These are phyloP conservation scores for Sequoiadendron giganteum DNA, from an alignment of 75 land plant species.

Conservation along the genomic window DNA sequence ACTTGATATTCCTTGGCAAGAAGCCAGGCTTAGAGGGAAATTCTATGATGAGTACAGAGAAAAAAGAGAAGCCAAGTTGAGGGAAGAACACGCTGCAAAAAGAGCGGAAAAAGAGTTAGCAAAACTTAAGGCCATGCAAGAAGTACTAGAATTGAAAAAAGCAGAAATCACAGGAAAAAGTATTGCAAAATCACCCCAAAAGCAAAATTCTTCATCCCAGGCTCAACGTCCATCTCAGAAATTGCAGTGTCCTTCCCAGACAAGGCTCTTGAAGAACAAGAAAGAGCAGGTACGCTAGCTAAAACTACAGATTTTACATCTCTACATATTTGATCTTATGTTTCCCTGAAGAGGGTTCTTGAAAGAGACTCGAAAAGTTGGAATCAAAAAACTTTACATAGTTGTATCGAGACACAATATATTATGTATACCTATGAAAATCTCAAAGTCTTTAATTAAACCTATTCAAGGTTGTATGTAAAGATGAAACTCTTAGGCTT, in stretches of 20 bases:
- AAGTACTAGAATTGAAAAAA: conserved; percentile 48
- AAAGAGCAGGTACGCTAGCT: conserved; percentile 6
- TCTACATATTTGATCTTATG: too few species aligned
- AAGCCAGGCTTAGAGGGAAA: conserved; percentile 36
- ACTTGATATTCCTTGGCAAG: neutral
- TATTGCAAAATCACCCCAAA: neutral
- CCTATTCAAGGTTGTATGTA: too few species aligned
- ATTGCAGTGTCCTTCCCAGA: neutral
- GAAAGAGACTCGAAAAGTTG: too few species aligned
- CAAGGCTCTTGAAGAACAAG: neutral
- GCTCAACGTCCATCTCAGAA: conserved; percentile 4
- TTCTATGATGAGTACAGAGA: conserved; percentile 49
- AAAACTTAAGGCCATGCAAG: conserved; percentile 40
- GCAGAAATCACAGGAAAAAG: conserved; percentile 35
- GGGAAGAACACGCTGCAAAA: conserved; percentile 43
- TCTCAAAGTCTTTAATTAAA: too few species aligned
- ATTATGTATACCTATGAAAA: too few species aligned
- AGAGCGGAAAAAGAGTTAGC: conserved; percentile 44
- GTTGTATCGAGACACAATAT: too few species aligned
- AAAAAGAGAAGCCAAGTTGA: conserved; percentile 62
- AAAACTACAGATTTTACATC: neutral
- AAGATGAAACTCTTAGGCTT: too few species aligned
- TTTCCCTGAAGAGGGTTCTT: too few species aligned
- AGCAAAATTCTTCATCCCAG: conserved; percentile 1
- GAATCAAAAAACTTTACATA: too few species aligned